These are phyloP conservation scores for Auxenochlorella protothecoides DNA, from an alignment of 139 green algal genomes.

Conservation along the genomic window DNA sequence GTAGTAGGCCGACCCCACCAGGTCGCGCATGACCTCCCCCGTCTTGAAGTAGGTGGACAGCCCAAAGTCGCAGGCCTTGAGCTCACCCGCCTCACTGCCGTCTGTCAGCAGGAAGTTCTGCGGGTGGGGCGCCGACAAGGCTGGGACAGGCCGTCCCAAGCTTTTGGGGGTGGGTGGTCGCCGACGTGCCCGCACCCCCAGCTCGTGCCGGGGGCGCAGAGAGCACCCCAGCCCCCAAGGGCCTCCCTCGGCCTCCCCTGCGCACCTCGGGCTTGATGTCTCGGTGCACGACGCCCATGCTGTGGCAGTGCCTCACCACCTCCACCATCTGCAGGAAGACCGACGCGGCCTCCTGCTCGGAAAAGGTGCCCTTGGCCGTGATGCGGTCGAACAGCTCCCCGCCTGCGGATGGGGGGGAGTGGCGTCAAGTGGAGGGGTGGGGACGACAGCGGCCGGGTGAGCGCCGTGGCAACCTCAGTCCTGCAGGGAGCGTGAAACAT, in stretches of 20 bases:
- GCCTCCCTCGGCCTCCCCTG: no score
- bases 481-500: no score
- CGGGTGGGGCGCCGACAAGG: conserved; percentile 1
- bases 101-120: conserved; percentile 22
- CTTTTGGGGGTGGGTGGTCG: conserved; percentile 17
- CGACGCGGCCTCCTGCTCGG: conserved; percentile 37
- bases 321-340: conserved; percentile 13
- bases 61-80: conserved; percentile 56
- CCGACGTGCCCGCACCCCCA: no score
- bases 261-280: conserved; percentile 67
- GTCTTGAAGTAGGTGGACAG: conserved; percentile 55
- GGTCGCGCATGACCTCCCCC: conserved; percentile 7
- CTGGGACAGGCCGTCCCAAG: conserved; percentile 38
- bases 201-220: no score
- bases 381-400: conserved; percentile 79
- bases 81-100: conserved; percentile 29
- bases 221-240: no score
- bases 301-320: conserved; percentile 40
- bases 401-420: conserved; percentile 30
- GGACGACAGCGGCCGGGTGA: no score
- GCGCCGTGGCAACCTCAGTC: no score
- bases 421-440: not conserved
- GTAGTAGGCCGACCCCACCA: conserved; percentile 51
- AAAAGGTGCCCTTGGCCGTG: conserved; percentile 36
- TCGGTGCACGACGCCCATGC: conserved; percentile 35